phyloP scores from a whole-genome alignment of 805 yeast genomes.

The Komagataella kurtzmanii region DNA sequence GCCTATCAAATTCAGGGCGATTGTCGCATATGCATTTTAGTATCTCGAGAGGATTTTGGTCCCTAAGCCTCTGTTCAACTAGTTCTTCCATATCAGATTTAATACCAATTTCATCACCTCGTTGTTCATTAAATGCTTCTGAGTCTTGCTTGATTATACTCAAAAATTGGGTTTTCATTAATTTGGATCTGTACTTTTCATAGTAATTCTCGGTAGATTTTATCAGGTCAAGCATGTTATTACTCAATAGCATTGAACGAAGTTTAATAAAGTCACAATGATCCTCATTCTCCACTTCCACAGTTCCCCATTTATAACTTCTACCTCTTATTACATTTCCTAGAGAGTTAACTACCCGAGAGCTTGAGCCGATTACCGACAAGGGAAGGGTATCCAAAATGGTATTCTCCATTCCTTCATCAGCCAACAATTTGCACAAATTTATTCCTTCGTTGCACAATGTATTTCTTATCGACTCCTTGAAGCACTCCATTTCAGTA shows the following conservation, averaged over 20 bases:
- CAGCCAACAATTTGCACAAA: slow-evolving; percentile 34
- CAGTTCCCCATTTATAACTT: slow-evolving; percentile 74
- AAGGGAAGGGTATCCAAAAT: slow-evolving; percentile 43
- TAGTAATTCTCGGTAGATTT: slow-evolving; percentile 67
- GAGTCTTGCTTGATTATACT: neutral
- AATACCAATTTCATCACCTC: neutral
- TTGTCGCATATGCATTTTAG: neutral
- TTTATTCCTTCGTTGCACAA: slow-evolving; percentile 42
- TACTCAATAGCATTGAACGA: slow-evolving; percentile 50
- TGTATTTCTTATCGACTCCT: slow-evolving; percentile 33
- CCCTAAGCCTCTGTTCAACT: neutral
- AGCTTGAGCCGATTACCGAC: slow-evolving; percentile 57
- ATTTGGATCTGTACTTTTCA: slow-evolving; percentile 50
- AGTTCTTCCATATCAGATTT: slow-evolving; percentile 15
- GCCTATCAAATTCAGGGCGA: neutral
- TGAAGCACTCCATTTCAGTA: slow-evolving; percentile 40
- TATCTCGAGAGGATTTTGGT: neutral
- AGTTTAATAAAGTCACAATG: slow-evolving; percentile 69
- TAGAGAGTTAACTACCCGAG: slow-evolving; percentile 24
- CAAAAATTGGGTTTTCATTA: slow-evolving; percentile 33
- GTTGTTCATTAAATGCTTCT: neutral
- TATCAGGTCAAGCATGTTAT: slow-evolving; percentile 68
- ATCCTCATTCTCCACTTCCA: slow-evolving; percentile 64
- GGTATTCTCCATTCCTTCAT: slow-evolving; percentile 21
- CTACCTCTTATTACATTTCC: slow-evolving; percentile 57